Base-by-base conservation (phyloP, 1,284 basidiomycete species). In the Spongiforma sp. region DNA sequence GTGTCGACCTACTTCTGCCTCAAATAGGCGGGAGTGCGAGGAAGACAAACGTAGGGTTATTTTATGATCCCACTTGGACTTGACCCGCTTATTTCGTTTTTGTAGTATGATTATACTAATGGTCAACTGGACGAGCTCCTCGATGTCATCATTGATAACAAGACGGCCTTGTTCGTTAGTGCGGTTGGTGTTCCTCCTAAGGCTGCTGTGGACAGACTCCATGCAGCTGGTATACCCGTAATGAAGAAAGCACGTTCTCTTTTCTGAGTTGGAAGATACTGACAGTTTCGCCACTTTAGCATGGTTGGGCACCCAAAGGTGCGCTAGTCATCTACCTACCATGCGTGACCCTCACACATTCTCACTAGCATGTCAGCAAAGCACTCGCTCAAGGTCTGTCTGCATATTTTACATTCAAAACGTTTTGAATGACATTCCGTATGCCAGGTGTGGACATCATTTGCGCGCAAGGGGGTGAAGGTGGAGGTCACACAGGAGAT, bases 291-390 rank as follows among this genome's bases (percentile, higher is more conserved):
- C 39, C 48, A 33, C 57, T 30, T 19, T 75, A 91, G 89, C 80
- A 96, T 97, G 93, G 83, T 97, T 64, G 94, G 93, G 30, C 90
- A 93, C 71, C 92, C 92, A n/a, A 95, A 93, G 80, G 89, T 87
- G 67, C 37, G 74, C 66, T 32, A 57, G 32, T n/a, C 26, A n/a
- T 62, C 26, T 52, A 43, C 33, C 58, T 21, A 37, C 11, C n/a
- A 34, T 36, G n/a, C 55, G 33, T 52, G 32, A 8, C 17, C 32
- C 62, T 67, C 41, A 71, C 28, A 24, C 54, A 6, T 32, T 61
- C n/a, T n/a, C 17, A 41, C 15, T 66, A 90, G 87, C 94, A 96
- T 72, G 93, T 93, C 59, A 75, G 80, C 33, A 94, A 94, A 78
- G 94, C 93, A 9, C 82, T 95, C 30, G 90, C 86, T 12, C 88